phyloP scores from a whole-genome alignment of 164 flowering plant genomes.

The Hamamelis virginiana region DNA sequence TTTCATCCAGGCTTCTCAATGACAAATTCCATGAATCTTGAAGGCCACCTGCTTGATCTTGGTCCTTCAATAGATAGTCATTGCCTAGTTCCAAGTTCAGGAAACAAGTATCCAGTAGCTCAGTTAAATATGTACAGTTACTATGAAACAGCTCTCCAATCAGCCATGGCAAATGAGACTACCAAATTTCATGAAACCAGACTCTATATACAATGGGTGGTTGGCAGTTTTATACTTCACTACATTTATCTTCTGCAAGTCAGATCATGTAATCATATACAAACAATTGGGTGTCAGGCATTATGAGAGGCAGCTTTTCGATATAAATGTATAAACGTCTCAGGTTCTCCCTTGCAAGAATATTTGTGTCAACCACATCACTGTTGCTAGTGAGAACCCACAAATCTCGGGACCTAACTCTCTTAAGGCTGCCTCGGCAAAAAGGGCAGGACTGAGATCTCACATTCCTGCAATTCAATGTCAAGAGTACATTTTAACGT shows the following conservation, averaged over 20 bases:
- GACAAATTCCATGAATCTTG: not conserved
- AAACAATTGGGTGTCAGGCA: constrained; percentile 44
- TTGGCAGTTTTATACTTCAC: constrained; percentile 11
- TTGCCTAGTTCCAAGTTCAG: constrained; percentile 9
- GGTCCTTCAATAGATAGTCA: too few species aligned
- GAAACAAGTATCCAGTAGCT: not conserved
- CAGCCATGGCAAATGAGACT: not conserved
- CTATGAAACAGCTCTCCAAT: constrained; percentile 1
- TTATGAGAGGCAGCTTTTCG: constrained; percentile 48
- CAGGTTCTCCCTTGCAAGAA: constrained; percentile 64
- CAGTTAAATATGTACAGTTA: constrained; percentile 10
- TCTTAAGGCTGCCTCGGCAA: constrained; percentile 70
- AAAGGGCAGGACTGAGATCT: constrained; percentile 88
- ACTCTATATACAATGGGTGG: constrained; percentile 31
- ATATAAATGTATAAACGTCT: constrained; percentile 62
- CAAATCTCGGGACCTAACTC: constrained; percentile 59
- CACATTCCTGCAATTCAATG: constrained; percentile 46
- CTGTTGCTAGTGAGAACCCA: constrained; percentile 65
- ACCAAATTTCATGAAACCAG: constrained; percentile 9
- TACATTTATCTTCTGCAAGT: constrained; percentile 12
- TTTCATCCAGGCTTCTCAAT: constrained; percentile 2
- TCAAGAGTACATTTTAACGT: not conserved
- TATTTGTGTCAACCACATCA: constrained; percentile 58
- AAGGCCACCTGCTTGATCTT: not conserved
- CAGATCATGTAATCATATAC: constrained; percentile 67